Conservation (phyloP, 768 basidiomycete species). For the Tubosaeta sp. region DNA sequence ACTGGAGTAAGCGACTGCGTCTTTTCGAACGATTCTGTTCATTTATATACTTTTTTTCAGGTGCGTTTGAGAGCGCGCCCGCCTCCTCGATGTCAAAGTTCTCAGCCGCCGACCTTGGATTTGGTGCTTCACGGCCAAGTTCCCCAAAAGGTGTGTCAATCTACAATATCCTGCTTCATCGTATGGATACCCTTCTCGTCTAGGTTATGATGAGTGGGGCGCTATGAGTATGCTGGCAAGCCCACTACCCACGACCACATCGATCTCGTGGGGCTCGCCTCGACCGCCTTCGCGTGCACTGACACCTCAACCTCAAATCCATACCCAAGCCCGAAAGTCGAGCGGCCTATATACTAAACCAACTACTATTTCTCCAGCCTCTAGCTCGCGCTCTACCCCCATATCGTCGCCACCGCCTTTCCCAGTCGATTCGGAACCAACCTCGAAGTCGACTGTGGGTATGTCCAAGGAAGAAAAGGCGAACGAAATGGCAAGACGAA, state of each 20-base stretch:
- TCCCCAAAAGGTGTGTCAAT: constrained; percentile 11
- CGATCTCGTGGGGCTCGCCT: constrained; percentile 17
- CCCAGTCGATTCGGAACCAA: constrained; percentile 10
- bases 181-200: neutral
- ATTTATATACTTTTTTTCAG: constrained; percentile 34
- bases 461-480: constrained; percentile 91
- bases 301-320: constrained; percentile 18
- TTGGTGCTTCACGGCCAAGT: constrained; percentile 14
- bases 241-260: neutral
- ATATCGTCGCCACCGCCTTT: constrained; percentile 20
- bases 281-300: constrained; percentile 13
- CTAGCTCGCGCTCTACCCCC: constrained; percentile 22
- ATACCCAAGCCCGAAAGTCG: constrained; percentile 4
- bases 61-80: constrained; percentile 68
- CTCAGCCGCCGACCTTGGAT: constrained; percentile 24
- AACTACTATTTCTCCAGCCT: constrained; percentile 7
- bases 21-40: neutral
- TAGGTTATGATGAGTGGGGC: constrained; percentile 22
- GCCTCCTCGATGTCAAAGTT: constrained; percentile 25
- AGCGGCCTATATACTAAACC: constrained; percentile 1
- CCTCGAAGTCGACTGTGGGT: constrained; percentile 33
- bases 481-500: constrained; percentile 84
- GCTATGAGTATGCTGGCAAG: constrained; percentile 7
- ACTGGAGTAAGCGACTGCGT: constrained; percentile 72
- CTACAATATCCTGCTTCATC: neutral